Base-by-base conservation (phyloP, 1,284 basidiomycete species). In the Cerrena zonata region DNA sequence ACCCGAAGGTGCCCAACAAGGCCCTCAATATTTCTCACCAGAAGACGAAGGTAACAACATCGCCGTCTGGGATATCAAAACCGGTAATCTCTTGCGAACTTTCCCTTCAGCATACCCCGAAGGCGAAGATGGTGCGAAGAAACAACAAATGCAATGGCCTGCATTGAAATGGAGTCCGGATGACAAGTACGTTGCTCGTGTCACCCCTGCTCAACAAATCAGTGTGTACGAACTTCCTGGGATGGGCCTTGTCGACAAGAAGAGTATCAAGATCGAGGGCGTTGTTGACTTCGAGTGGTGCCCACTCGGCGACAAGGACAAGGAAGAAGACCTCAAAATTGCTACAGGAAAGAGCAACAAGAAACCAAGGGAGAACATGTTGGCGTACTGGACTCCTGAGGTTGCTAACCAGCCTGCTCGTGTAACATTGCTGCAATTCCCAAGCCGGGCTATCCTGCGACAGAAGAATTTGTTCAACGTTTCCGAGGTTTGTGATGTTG, bases 241-340 rank as follows among this genome's bases (percentile, higher is more conserved):
- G 53, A 97, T 99, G 94, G 85, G 86, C 61, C 76, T 99, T 48
- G 82, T 98, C 54, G 95, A 93, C 61, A 98, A 97, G 75, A 99
- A 98, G 77, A 92, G 89, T 61, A 76, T 99, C 72, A 98, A 98
- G 76, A 91, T 99, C 53, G 94, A 99, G 62, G 96, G 95, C 22
- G 95, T 99, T 34, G 80, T 94, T 58, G 96, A 99, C 72, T 99
- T 99, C 69, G 96, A 99, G 72, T 99, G 96, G 96, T 94, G 92
- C 63, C 96, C 96, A 27, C 80, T 89, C 56, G 86, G 91, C 52
- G 94, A 97, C 62, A 90, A 86, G 69, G 94, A 94, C 61, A 80
- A 75, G 52, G 88, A 91, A 54, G 87, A 89, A 56, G 75, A 70
- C 37, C 82, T 81, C 60, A 87, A 82, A 62, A 77, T 78, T 40